Evolutionary conservation across 768 basidiomycete species (phyloP).

Genomic region (Boletus fagicola): DNA sequence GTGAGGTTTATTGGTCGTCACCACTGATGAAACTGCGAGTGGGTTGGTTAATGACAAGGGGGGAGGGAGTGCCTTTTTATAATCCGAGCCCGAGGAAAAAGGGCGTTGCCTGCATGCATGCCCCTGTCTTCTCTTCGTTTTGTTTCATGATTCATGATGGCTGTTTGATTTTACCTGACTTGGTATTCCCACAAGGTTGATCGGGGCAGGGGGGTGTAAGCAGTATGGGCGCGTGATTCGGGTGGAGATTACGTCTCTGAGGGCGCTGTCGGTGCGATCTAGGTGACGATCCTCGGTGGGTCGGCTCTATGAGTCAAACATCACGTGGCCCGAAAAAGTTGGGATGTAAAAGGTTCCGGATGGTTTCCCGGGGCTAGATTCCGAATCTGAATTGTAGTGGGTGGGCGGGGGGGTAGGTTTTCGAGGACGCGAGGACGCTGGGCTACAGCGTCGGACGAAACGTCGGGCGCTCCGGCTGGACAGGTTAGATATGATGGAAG

Average conservation of each 20-base stretch:
- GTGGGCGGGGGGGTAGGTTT: background rate
- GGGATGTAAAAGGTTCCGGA: background rate
- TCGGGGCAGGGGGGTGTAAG: slow-evolving; percentile 15
- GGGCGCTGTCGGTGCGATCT: background rate
- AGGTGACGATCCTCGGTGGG: slow-evolving; percentile 1
- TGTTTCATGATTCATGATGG: background rate
- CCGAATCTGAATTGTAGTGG: background rate
- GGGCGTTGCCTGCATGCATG: slow-evolving; percentile 7
- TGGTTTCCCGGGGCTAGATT: background rate
- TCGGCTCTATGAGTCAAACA: background rate
- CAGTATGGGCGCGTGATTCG: background rate
- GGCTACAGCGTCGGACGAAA: background rate
- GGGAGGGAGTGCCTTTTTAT: slow-evolving; percentile 8
- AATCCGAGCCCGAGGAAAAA: slow-evolving; percentile 8
- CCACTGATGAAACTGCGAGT: background rate
- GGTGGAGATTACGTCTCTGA: slow-evolving; percentile 15
- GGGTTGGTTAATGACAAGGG: background rate
- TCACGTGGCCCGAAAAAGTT: background rate
- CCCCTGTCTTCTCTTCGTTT: background rate
- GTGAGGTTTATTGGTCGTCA: background rate
- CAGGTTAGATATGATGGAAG: slow-evolving; percentile 7
- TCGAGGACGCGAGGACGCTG: slow-evolving; percentile 6
- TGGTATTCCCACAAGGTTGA: slow-evolving; percentile 13
- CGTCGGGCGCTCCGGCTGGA: background rate
- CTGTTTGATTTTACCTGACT: background rate